Base-by-base conservation (phyloP, 805 yeast genomes). In the Ogataea dorogensis region DNA sequence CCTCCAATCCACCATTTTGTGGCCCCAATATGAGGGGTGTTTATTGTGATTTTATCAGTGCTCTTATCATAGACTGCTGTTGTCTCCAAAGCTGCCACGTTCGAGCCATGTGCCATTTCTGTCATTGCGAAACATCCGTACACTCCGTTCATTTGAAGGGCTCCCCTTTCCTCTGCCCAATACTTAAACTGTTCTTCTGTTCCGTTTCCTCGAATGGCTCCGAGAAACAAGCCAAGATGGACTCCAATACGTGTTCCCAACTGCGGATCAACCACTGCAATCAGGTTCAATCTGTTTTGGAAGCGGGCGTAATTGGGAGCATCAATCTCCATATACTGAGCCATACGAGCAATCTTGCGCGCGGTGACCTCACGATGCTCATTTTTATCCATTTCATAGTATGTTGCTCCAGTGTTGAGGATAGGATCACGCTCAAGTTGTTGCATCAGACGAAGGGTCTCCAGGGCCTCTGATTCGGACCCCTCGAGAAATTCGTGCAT, bases 1-100 rank as follows among this genome's bases (percentile, higher is more conserved):
- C 97, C 97, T 31, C 97, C 97, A 53, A 89, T 89, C 97, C 97
- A 89, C 96, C 97, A 89, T 61, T 89, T 89, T 17, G 96, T 88
- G 28, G 97, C 96, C 23, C 94, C 89, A 37, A 85, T 61, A 56
- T 88, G 85, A 1, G 97, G 97, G 9, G 97, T 89, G 57, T 86
- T 75, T 53, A 89, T 78, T 37, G 73, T 58, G 55, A 89, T 85
- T 45, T 79, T 78, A 51, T 86, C 86, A 18, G 71, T 72, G 12
- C 63, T 64, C 13, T 67, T 64, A 58, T 86, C 81, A 58, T 73
- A 89, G 14, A 83, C 81, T 11, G 97, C 96, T 11, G 88, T 83
- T n/a, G 97, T 89, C 62, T 89, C 95, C 43, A 86, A 69, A 16
- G 86, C 94, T 4, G 96, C 95, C 28, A 89, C 96, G 59, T 89